Evolutionary conservation across 257 asterid species (phyloP), one percentile per base, ranked within the genome.

Genomic region (Nemophila menziesii): DNA sequence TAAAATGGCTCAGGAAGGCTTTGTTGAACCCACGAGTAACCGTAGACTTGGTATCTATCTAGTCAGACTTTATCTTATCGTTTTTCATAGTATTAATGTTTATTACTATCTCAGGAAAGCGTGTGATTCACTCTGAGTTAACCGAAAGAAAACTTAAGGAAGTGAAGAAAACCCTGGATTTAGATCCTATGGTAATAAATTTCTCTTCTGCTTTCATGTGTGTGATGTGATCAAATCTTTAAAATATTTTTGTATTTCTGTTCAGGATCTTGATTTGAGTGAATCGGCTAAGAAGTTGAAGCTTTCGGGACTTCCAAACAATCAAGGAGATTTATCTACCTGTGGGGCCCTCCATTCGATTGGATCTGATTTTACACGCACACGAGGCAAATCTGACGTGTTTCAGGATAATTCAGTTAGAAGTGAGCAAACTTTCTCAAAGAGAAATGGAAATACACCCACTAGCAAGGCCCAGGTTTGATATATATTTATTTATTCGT

Each of bases 311-410:
- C 18, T 46, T 22, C 71, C 52, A 18, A 73, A 69, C 56, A 59
- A 66, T 52, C 24, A 34, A 37, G 79, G 48, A 57, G 86, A 89
- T 68, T 38, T 80, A 58, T 89, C 98, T 48, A 89, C 93, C 15
- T 83, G 92, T n/a, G 97, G 95, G 18, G 92, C 62, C 53, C 79
- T 89, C 58, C 95, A 75, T 67, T 89, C 98, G 0, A 59, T 80
- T 50, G 94, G 98, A 40, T 89, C 98, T 11, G 94, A 89, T 53
- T 54, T 78, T 61, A 80, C 98, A 14, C 73, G 97, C 24, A 79
- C 82, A 24, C 68, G 62, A 63, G 86, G 73, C 13, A 66, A 61
- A 54, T 53, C 81, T 34, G 78, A 63, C 46, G 69, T 60, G 29
- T 34, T 27, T 43, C 36, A 46, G 44, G 70, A 74, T 52, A 77